Evolutionary conservation across 1,139 yeast species (phyloP).

Genomic region (Lizanozyma gosingica): DNA sequence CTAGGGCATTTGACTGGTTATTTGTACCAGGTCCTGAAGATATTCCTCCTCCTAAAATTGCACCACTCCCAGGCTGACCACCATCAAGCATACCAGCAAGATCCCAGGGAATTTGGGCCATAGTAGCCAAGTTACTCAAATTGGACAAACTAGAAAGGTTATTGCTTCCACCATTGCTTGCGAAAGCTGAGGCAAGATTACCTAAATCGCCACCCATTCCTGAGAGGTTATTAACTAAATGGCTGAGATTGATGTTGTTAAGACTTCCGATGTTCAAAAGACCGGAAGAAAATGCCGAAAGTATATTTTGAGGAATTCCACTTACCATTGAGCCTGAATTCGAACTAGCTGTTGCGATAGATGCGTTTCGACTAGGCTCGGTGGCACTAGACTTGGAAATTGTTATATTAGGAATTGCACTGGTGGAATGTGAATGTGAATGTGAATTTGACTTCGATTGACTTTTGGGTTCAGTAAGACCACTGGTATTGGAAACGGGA

Average conservation of each 20-base stretch:
- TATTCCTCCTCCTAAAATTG: neutral
- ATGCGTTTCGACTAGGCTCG: too few relatives aligned
- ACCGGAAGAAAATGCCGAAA: conserved; percentile 2
- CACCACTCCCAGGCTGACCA: neutral
- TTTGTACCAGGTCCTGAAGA: neutral
- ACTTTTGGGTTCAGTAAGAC: neutral
- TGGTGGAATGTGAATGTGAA: neutral
- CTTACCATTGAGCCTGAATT: neutral
- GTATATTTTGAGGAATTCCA: neutral
- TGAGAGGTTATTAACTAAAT: neutral
- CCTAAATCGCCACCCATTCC: conserved; percentile 1
- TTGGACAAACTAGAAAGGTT: conserved; percentile 1
- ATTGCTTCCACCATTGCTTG: conserved; percentile 1
- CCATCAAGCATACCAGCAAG: neutral
- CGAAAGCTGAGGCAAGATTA: neutral
- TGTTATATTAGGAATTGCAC: neutral
- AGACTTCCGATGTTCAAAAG: neutral
- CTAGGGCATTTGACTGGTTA: neutral
- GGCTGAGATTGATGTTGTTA: neutral
- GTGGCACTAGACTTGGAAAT: neutral
- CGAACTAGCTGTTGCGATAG: neutral
- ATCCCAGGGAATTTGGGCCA: conserved; percentile 1
- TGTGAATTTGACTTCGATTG: neutral
- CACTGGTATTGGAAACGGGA: neutral
- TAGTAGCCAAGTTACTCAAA: conserved; percentile 2